phyloP scores from a whole-genome alignment of 108 stramenopile species.

The Cylindrotheca fusiformis region DNA sequence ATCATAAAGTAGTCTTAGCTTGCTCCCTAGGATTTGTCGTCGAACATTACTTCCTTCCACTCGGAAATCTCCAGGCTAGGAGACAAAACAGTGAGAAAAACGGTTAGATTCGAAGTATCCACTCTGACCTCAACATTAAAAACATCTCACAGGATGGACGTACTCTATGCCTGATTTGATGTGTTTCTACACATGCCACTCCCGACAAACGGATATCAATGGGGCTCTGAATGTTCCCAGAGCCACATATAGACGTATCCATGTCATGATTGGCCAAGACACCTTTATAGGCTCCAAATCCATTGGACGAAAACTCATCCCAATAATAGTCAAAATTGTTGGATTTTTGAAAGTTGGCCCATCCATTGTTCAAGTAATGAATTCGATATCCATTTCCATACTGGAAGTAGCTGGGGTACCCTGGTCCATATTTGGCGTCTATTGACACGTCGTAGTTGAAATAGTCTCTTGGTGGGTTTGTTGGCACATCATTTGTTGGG shows the following conservation, averaged over 20 bases:
- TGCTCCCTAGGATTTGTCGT: constrained; percentile 35
- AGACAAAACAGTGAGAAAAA: neutral
- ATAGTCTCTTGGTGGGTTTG: constrained; percentile 26
- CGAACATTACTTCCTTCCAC: constrained; percentile 9
- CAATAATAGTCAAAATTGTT: constrained; percentile 31
- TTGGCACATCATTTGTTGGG: constrained; percentile 6
- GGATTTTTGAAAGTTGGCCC: constrained; percentile 18
- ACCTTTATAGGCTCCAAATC: constrained; percentile 46
- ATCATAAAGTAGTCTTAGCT: constrained; percentile 36
- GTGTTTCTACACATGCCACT: constrained; percentile 48
- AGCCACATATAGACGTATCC: constrained; percentile 38
- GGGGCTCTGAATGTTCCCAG: constrained; percentile 59
- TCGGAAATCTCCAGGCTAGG: constrained; percentile 37
- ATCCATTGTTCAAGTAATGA: constrained; percentile 44
- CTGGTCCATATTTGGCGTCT: constrained; percentile 39
- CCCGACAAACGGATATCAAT: constrained; percentile 64
- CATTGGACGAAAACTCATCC: constrained; percentile 40
- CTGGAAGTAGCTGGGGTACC: constrained; percentile 22
- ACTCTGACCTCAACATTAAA: neutral
- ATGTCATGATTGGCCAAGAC: constrained; percentile 19
- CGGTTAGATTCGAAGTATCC: neutral
- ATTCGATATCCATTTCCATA: constrained; percentile 13
- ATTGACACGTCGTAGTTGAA: constrained; percentile 47
- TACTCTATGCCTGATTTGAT: constrained; percentile 46
- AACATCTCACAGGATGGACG: neutral